Evolutionary conservation across 2,329 filamentous ascomycete species (phyloP).

Genomic region (Aspergillus oerlinghausenensis): DNA sequence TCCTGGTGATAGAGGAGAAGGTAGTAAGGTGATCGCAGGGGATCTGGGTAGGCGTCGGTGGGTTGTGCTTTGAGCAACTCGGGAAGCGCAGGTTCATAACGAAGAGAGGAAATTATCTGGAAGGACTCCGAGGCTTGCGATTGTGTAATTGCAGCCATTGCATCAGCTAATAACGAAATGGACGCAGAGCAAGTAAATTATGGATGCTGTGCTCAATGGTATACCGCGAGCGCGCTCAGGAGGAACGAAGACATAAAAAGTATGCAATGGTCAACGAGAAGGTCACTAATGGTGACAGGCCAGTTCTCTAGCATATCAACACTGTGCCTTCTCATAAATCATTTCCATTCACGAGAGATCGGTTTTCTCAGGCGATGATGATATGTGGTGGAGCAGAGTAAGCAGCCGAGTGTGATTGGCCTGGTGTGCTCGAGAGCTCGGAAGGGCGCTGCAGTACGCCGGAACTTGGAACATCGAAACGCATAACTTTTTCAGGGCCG

Average conservation of each 20-base stretch:
- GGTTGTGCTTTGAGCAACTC: slow-evolving; percentile 22
- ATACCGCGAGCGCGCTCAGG: neutral
- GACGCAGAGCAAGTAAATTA: neutral
- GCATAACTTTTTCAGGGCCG: slow-evolving; percentile 35
- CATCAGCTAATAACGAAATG: neutral
- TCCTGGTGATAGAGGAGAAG: slow-evolving; percentile 75
- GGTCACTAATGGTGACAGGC: neutral
- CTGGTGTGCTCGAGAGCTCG: slow-evolving; percentile 20
- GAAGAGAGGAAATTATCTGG: slow-evolving; percentile 64
- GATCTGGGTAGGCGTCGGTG: slow-evolving; percentile 32
- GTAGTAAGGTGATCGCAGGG: slow-evolving; percentile 61
- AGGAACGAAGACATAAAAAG: neutral
- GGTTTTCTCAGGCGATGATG: neutral
- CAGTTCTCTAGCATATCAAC: neutral
- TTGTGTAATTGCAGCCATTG: slow-evolving; percentile 8
- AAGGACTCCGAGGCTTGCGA: slow-evolving; percentile 36
- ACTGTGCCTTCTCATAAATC: neutral
- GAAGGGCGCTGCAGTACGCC: slow-evolving; percentile 14
- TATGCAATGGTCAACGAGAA: neutral
- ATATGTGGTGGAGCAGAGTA: neutral
- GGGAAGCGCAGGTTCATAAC: slow-evolving; percentile 61
- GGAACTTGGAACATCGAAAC: slow-evolving; percentile 15
- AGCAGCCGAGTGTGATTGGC: slow-evolving; percentile 27
- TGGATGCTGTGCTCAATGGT: neutral
- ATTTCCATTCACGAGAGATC: neutral